A percentile compares a stretch with the other conserved stretches of the same genome.
phyloP scores from a whole-genome alignment of 2,329 filamentous ascomycete genomes.

The Talaromyces rugulosus region DNA sequence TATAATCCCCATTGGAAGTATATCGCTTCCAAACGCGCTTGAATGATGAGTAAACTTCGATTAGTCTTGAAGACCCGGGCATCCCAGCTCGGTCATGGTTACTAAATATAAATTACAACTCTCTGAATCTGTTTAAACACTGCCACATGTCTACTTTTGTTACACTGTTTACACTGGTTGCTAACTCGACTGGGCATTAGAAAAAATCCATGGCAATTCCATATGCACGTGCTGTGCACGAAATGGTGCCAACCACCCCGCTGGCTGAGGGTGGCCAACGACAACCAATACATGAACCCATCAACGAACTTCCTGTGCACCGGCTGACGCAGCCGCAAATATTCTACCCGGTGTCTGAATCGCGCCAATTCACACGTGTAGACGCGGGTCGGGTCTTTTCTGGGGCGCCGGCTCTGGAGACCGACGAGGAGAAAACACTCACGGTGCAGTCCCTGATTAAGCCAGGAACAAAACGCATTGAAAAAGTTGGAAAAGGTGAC shows the following conservation, averaged over 20 bases:
- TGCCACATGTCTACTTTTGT: not conserved
- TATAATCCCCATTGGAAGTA: not conserved
- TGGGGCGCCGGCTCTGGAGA: slow-evolving; percentile 36
- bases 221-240: slow-evolving; percentile 70
- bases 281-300: slow-evolving; percentile 52
- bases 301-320: slow-evolving; percentile 62
- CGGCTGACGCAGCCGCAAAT: slow-evolving; percentile 52
- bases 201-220: slow-evolving; percentile 70
- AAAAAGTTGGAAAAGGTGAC: slow-evolving; percentile 40
- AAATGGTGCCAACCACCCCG: slow-evolving; percentile 73
- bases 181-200: slow-evolving; percentile 43
- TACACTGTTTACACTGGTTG: slow-evolving; percentile 8
- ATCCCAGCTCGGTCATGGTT: slow-evolving; percentile 47
- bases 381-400: slow-evolving; percentile 61
- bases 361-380: slow-evolving; percentile 60
- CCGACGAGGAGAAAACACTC: slow-evolving; percentile 18
- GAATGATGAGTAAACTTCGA: slow-evolving; percentile 76
- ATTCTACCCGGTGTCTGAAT: slow-evolving; percentile 62
- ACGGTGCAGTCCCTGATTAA: slow-evolving; percentile 29
- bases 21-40: not conserved
- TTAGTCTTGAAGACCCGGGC: slow-evolving; percentile 98
- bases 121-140: slow-evolving; percentile 53
- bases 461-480: slow-evolving; percentile 31
- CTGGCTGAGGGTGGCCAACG: slow-evolving; percentile 35
- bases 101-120: slow-evolving; percentile 67